These are phyloP conservation scores for Chlamydomonas sphaeroides DNA, from an alignment of 139 green algal species.

Conservation along the genomic window DNA sequence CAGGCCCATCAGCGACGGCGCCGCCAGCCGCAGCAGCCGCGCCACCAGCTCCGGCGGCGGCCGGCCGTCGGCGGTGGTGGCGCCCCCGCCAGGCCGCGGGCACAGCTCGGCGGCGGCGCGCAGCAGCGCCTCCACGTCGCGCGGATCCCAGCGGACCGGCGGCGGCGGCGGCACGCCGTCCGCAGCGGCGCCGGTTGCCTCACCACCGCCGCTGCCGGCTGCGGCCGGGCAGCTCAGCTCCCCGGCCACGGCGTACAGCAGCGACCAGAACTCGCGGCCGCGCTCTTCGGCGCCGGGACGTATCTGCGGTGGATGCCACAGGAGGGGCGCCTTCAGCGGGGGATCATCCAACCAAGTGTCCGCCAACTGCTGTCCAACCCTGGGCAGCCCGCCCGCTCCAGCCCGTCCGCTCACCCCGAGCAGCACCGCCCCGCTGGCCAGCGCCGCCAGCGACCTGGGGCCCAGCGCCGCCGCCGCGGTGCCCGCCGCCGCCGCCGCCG, in stretches of 20 bases:
- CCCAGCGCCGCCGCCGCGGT: neutral
- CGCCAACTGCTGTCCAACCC: neutral
- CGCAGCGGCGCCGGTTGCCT: neutral
- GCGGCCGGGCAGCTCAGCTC: neutral
- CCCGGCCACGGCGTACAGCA: neutral
- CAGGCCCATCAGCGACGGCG: neutral
- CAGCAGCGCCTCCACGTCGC: neutral
- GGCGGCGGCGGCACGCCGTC: neutral
- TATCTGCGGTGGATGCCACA: neutral
- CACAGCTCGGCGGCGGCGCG: neutral
- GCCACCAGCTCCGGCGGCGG: slow-evolving; percentile 11
- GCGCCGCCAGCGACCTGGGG: neutral
- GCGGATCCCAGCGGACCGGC: neutral
- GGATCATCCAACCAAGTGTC: neutral
- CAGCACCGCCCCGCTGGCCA: neutral
- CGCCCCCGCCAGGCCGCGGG: neutral
- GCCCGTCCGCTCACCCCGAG: neutral
- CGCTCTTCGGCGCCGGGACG: neutral
- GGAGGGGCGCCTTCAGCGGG: neutral
- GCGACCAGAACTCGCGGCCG: neutral
- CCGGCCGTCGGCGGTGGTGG: neutral
- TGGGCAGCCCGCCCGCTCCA: neutral
- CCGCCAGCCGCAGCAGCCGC: slow-evolving; percentile 1
- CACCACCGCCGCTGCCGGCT: neutral
- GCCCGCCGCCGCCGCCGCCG: neutral